Evolutionary conservation across 1,139 yeast genomes (phyloP).

Genomic region (Meyerozyma carpophila): DNA sequence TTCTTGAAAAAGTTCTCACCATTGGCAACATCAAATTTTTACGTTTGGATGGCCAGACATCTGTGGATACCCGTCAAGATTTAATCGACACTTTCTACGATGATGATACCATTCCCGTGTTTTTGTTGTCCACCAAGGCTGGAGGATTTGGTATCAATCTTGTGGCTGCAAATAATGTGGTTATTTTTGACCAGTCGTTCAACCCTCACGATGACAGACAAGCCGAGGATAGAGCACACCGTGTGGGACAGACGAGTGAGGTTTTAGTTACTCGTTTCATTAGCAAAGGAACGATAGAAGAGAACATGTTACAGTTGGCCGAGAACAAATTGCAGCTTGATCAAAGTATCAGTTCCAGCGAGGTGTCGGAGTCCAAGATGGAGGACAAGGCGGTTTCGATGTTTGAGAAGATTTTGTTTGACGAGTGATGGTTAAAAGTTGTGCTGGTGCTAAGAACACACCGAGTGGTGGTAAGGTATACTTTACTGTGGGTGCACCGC

Average conservation of each 20-base stretch:
- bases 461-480: no score
- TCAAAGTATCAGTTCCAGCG: conserved; percentile 53
- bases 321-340: conserved; percentile 89
- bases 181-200: conserved; percentile 89
- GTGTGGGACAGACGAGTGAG: conserved; percentile 92
- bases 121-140: conserved; percentile 87
- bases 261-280: conserved; percentile 79
- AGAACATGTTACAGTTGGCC: conserved; percentile 79
- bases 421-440: neutral
- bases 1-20: conserved; percentile 71
- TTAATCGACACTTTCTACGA: conserved; percentile 85
- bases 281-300: conserved; percentile 75
- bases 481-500: neutral
- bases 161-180: conserved; percentile 90
- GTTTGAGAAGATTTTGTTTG: conserved; percentile 47
- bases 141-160: conserved; percentile 98
- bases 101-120: conserved; percentile 77
- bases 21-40: conserved; percentile 65
- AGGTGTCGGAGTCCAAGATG: conserved; percentile 33
- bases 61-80: conserved; percentile 90
- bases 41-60: conserved; percentile 88
- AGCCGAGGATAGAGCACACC: conserved; percentile 97
- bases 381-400: conserved; percentile 52
- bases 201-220: conserved; percentile 98
- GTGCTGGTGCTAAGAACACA: neutral